Evolutionary conservation across 805 yeast species (phyloP), one percentile per base, ranked within the genome.

Genomic region (Cyberlindnera samutprakarnensis): DNA sequence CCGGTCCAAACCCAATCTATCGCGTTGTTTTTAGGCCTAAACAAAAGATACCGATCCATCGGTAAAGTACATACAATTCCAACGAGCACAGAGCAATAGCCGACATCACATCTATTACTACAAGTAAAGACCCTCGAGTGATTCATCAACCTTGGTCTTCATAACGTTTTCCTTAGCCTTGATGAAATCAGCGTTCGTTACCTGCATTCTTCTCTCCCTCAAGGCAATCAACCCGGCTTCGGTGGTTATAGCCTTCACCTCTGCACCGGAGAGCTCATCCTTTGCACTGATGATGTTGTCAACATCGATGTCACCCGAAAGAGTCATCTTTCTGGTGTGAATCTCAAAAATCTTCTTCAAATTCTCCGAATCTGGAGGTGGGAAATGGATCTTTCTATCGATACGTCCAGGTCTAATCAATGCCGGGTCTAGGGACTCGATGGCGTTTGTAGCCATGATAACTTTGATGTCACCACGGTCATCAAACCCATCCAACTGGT

Each of bases 161-260:
- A 90, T 70, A 31, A 90, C 95, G 49, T 95, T 76, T 59, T 90
- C 97, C 64, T 87, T 83, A 11, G 96, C 98, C 44, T 78, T 77
- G 57, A 82, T 79, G 66, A 90, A 90, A 56, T 90, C 98, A 40
- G 83, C 85, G 18, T 88, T 92, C 22, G 90, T 85, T 24, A 90
- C 97, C 64, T 87, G 94, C 95, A 90, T 90, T 63, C 97, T 76
- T 61, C 97, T 79, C 59, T 90, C 97, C 60, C 97, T 78, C 54
- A 90, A 68, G 2, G 97, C 97, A 52, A 87, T 72, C 62, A 90
- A 70, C 35, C 97, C 97, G 2, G 97, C 96, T 57, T 90, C 97
- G 1, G 97, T 88, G 57, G 96, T 87, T 42, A 90, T 86, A 35
- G 96, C 97, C 64, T 90, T 90, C 46, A 90, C 92, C 59, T 90